Percentiles rank a stretch among this genome's conserved stretches.
Evolutionary conservation across 2,329 filamentous ascomycete species (phyloP).

Genomic region (Colletotrichum graminicola): DNA sequence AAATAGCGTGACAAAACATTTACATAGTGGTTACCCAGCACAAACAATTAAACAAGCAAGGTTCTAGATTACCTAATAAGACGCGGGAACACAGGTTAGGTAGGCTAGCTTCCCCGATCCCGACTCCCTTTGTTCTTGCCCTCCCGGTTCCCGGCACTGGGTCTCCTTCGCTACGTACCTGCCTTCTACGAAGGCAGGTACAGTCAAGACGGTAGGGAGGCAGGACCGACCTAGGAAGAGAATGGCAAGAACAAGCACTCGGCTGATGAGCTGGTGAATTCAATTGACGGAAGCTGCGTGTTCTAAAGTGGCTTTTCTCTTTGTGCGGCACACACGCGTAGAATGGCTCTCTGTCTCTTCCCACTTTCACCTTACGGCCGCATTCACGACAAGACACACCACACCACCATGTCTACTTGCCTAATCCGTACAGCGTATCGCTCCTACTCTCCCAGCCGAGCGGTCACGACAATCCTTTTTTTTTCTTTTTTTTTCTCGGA

Average conservation of each 20-base stretch:
- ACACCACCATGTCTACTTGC: not conserved
- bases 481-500: conserved; percentile 38
- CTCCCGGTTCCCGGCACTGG: not conserved
- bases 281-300: not conserved
- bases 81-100: too few relatives aligned
- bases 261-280: conserved; percentile 5
- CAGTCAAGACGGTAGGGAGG: not conserved
- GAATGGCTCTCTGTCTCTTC: not conserved
- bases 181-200: not conserved
- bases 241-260: not conserved
- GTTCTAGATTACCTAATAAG: not conserved
- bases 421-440: not conserved
- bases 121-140: conserved; percentile 7
- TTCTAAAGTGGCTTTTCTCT: conserved; percentile 16
- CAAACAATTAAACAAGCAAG: conserved; percentile 1
- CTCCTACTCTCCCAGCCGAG: conserved; percentile 14
- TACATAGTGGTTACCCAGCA: not conserved
- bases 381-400: not conserved
- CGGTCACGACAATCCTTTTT: conserved; percentile 31
- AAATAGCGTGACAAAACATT: conserved; percentile 4
- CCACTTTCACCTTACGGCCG: conserved; percentile 37
- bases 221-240: not conserved
- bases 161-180: not conserved
- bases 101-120: not conserved
- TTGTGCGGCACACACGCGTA: conserved; percentile 12